Percentiles rank a stretch among this genome's conserved stretches.
phyloP scores from a whole-genome alignment of 257 asterid species.

The Petunia secreta region DNA sequence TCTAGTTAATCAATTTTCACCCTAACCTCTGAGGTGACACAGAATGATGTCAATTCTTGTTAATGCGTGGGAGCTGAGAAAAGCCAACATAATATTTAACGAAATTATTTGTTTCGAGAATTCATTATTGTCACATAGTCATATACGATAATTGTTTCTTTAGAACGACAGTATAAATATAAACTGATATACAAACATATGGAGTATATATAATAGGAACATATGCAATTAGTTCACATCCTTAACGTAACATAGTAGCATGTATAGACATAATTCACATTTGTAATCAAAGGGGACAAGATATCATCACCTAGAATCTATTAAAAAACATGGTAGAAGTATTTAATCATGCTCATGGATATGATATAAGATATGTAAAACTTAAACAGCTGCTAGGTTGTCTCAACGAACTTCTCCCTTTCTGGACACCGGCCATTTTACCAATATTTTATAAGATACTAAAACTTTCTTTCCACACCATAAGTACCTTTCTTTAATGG shows the following conservation, averaged over 20 bases:
- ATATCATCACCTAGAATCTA: not conserved
- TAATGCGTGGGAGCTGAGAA: too few relatives aligned
- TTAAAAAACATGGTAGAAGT: constrained; percentile 13
- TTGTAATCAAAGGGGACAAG: constrained; percentile 4
- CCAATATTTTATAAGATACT: not conserved
- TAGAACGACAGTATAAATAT: too few relatives aligned
- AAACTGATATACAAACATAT: too few relatives aligned
- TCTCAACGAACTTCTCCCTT: constrained; percentile 1
- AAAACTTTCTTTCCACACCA: not conserved
- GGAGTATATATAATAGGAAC: not conserved
- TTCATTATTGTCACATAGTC: too few relatives aligned
- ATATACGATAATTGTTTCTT: too few relatives aligned
- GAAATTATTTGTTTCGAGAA: too few relatives aligned
- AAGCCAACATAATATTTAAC: too few relatives aligned
- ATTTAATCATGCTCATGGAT: constrained; percentile 14
- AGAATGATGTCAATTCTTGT: too few relatives aligned
- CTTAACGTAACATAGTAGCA: not conserved
- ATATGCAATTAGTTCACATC: not conserved
- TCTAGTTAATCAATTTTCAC: too few relatives aligned
- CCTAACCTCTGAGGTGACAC: too few relatives aligned
- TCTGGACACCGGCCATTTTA: not conserved
- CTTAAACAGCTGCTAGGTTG: not conserved
- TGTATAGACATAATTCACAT: not conserved
- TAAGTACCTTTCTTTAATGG: not conserved
- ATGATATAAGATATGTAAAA: constrained; percentile 2